Evolutionary conservation across 352 stramenopile genomes (phyloP), one percentile per base, ranked within the genome.

Genomic region (Pythium inflatum): DNA sequence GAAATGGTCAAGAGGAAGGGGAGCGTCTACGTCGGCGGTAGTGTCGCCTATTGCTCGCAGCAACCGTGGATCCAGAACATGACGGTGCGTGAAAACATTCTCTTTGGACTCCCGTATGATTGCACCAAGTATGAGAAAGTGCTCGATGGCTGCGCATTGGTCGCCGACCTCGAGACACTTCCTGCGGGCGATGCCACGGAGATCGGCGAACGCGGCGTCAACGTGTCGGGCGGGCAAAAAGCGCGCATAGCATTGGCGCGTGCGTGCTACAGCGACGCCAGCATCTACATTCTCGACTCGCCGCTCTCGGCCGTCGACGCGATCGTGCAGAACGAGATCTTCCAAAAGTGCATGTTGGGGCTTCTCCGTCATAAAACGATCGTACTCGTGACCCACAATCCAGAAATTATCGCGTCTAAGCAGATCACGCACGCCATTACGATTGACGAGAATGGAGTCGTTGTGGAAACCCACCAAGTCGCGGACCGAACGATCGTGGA

Each of bases 261-360:
- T 16, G 74, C 82, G n/a, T 83, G 78, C 59, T 91, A 91, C 68
- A 78, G 73, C 20, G 72, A 87, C 40, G 69, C 79, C 2, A 70
- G 72, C 30, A 90, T 81, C 24, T 92, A 91, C 70, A 51, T 98
- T 2, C 74, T 98, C 3, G 95, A 98, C 68, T 90, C 98, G 70
- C 81, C 89, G 20, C 71, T 98, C 1, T 82, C 79, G 31, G 93
- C 93, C 12, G 94, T 98, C 3, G 95, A 98, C 73, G 87, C 86
- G 46, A 90, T 98, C 73, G 93, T 98, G 28, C 92, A 86, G 31
- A 85, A 85, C 55, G 66, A 95, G 74, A 71, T 98, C n/a, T 97
- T 98, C 66, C 55, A 64, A 16, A 67, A 71, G 45, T 72, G 69
- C 28, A 9, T 75, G 30, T 25, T 69, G 9, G 50, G 63, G 4